These are phyloP conservation scores for Fraxinus dipetala DNA, from an alignment of 305 asterid species.

Conservation along the genomic window DNA sequence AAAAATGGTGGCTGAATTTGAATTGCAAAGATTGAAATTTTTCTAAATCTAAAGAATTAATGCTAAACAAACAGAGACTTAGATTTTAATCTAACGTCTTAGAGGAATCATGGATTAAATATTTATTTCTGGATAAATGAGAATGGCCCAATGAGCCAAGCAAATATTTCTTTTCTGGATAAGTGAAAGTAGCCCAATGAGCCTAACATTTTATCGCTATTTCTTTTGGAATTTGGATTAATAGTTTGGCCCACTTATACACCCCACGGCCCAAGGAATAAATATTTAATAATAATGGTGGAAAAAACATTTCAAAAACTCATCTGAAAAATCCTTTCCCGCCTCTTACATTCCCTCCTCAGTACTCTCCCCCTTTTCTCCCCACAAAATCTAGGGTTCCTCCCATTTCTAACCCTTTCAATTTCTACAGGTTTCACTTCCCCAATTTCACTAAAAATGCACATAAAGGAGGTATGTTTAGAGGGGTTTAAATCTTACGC, in stretches of 20 bases:
- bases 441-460: conserved; percentile 36
- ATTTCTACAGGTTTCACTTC: conserved; percentile 15
- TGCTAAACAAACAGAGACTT: no score
- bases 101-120: no score
- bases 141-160: no score
- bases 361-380: background rate
- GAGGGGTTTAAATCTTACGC: conserved; percentile 98
- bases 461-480: conserved; percentile 78
- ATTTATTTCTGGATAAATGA: no score
- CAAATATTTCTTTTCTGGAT: no score
- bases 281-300: background rate
- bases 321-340: background rate
- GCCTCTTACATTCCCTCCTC: background rate
- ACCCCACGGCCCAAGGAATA: background rate
- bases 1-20: no score
- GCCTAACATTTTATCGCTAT: no score
- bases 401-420: background rate
- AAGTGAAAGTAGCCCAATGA: no score
- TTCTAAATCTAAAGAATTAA: no score
- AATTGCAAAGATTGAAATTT: no score
- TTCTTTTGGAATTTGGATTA: background rate
- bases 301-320: background rate
- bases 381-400: background rate
- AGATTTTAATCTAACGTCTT: no score
- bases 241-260: background rate